Percentiles rank a stretch among this genome's conserved stretches.
phyloP scores from a whole-genome alignment of 2,329 filamentous ascomycete species.

The Sclerotiophoma versabilis region DNA sequence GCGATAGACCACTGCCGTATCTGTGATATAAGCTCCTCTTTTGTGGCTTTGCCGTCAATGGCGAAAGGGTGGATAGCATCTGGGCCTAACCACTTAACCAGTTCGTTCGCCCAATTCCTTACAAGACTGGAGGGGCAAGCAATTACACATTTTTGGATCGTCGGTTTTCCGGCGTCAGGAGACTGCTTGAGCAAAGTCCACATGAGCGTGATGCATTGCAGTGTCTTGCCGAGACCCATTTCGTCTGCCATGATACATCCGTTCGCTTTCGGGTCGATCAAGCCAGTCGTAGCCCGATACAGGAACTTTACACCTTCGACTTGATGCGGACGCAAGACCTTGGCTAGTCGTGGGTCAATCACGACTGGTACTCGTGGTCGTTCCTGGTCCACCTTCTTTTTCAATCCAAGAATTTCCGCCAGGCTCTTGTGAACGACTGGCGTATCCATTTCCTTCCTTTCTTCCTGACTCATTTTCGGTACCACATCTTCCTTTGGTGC shows the following conservation, averaged over 20 bases:
- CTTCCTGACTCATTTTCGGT: slow-evolving; percentile 56
- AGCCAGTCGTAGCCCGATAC: slow-evolving; percentile 92
- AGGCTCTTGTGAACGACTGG: slow-evolving; percentile 93
- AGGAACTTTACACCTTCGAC: slow-evolving; percentile 98
- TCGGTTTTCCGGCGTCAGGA: slow-evolving; percentile 89
- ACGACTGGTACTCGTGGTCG: slow-evolving; percentile 94
- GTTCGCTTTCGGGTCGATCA: slow-evolving; percentile 91
- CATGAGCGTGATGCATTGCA: slow-evolving; percentile 95
- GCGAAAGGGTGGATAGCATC: slow-evolving; percentile 93
- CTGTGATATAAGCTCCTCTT: slow-evolving; percentile 89
- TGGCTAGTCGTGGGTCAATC: slow-evolving; percentile 87
- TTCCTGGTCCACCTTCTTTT: slow-evolving; percentile 85
- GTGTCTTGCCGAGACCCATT: slow-evolving; percentile 96
- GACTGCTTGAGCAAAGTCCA: slow-evolving; percentile 98
- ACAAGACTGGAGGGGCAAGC: slow-evolving; percentile 96
- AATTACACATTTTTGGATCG: slow-evolving; percentile 96
- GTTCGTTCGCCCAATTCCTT: slow-evolving; percentile 96
- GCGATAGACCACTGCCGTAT: slow-evolving; percentile 94
- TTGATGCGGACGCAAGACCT: slow-evolving; percentile 93
- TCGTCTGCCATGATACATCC: slow-evolving; percentile 99
- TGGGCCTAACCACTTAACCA: slow-evolving; percentile 94
- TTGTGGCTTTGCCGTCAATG: slow-evolving; percentile 94
- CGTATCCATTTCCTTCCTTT: slow-evolving; percentile 67
- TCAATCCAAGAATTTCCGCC: slow-evolving; percentile 92
- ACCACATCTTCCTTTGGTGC: slow-evolving; percentile 55